phyloP scores from a whole-genome alignment of 73 alveolate genomes.

The Paramecium sonneborni region DNA sequence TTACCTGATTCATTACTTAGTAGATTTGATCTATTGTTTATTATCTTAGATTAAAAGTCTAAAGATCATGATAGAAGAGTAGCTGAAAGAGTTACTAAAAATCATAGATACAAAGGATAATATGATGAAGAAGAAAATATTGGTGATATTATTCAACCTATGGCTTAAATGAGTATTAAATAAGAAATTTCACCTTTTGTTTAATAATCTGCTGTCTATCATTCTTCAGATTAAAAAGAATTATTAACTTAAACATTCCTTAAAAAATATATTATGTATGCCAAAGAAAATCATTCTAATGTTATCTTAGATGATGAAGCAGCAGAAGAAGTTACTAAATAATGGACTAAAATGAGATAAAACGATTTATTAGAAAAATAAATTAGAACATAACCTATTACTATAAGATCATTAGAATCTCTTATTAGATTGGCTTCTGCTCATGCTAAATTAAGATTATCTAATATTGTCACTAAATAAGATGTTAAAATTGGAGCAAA shows the following conservation, averaged over 20 bases:
- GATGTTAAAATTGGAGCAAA: constrained; percentile 85
- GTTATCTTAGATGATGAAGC: constrained; percentile 85
- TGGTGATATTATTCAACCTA: constrained; percentile 53
- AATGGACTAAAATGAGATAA: constrained; percentile 86
- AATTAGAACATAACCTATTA: constrained; percentile 86
- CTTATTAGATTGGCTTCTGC: constrained; percentile 96
- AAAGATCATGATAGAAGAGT: constrained; percentile 89
- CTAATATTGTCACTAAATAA: constrained; percentile 72
- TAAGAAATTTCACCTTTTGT: constrained; percentile 78
- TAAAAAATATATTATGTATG: constrained; percentile 91
- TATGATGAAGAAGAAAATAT: constrained; percentile 52
- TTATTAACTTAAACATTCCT: constrained; percentile 85
- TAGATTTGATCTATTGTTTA: constrained; percentile 98
- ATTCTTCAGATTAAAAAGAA: constrained; percentile 60
- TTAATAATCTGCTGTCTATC: constrained; percentile 59
- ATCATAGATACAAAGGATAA: constrained; percentile 84
- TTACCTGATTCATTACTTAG: constrained; percentile 98
- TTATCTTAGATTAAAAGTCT: constrained; percentile 92
- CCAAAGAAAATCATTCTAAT: constrained; percentile 77
- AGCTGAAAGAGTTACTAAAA: constrained; percentile 93
- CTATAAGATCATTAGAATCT: constrained; percentile 98
- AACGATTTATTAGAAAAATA: constrained; percentile 77
- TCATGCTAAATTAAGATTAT: constrained; percentile 91
- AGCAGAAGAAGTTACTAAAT: constrained; percentile 80
- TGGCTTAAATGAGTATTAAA: constrained; percentile 21